phyloP scores from a whole-genome alignment of 2,329 filamentous ascomycete species.

The Trichophyton simii region DNA sequence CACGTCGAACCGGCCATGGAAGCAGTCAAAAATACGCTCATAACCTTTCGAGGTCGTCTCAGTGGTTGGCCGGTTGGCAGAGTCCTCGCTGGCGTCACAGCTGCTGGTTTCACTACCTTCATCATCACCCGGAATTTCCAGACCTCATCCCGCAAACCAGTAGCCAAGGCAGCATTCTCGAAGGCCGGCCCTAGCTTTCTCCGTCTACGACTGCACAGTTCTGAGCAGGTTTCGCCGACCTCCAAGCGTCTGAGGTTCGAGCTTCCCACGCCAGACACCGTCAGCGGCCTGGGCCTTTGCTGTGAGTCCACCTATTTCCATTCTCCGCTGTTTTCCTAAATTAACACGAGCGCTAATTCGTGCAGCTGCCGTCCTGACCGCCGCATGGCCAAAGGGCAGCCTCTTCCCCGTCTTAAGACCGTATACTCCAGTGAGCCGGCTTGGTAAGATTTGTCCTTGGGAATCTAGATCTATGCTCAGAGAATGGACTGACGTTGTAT shows the following conservation, averaged over 20 bases:
- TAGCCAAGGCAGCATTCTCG: neutral
- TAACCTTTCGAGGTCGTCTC: neutral
- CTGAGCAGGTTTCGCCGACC: neutral
- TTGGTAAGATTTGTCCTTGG: slow-evolving; percentile 27
- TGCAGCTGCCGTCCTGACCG: slow-evolving; percentile 37
- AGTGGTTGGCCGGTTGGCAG: neutral
- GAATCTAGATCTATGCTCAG: neutral
- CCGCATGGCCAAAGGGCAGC: slow-evolving; percentile 45
- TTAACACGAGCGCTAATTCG: neutral
- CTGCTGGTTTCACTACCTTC: neutral
- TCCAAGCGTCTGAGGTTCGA: neutral
- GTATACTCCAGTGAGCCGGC: slow-evolving; percentile 51
- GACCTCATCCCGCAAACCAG: neutral
- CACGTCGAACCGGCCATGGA: neutral
- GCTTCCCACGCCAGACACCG: neutral
- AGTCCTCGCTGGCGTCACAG: neutral
- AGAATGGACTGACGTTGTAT: slow-evolving; percentile 9
- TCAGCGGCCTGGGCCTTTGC: neutral
- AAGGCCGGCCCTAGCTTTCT: neutral
- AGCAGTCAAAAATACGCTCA: neutral
- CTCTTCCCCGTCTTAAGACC: slow-evolving; percentile 51
- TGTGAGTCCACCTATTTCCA: neutral
- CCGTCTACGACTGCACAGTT: neutral
- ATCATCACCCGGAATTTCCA: neutral
- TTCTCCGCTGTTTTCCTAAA: neutral